A percentile compares a stretch with the other conserved stretches of the same genome.
Conservation (phyloP, 345 rosid genomes). For the Conringia planisiliqua region DNA sequence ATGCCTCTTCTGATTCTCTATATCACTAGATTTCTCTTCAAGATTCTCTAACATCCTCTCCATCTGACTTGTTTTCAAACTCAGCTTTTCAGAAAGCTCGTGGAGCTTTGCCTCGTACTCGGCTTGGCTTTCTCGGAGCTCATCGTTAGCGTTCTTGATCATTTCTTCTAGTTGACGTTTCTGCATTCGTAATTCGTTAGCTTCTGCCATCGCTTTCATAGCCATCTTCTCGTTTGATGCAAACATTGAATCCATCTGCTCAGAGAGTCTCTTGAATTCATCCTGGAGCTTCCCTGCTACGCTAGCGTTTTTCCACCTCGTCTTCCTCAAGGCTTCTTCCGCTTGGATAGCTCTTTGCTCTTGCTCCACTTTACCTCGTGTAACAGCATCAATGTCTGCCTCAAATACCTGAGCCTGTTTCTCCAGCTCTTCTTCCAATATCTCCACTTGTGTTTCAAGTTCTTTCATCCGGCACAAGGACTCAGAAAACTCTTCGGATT, state of each 20-base stretch:
- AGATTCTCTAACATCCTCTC: constrained; percentile 44
- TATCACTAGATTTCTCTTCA: constrained; percentile 48
- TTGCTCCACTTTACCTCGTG: constrained; percentile 57
- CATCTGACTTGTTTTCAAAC: constrained; percentile 43
- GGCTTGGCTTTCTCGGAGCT: constrained; percentile 44
- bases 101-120: constrained; percentile 51
- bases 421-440: constrained; percentile 71
- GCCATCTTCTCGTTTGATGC: constrained; percentile 86
- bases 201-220: constrained; percentile 69
- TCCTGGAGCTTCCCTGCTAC: constrained; percentile 83
- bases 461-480: constrained; percentile 49
- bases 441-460: constrained; percentile 46
- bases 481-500: constrained; percentile 41
- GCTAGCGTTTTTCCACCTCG: constrained; percentile 65
- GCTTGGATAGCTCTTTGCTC: constrained; percentile 86
- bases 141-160: constrained; percentile 53
- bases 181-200: constrained; percentile 52
- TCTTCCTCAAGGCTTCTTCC: constrained; percentile 66
- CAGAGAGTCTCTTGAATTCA: constrained; percentile 67
- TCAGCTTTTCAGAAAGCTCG: constrained; percentile 45
- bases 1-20: constrained; percentile 48
- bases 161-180: constrained; percentile 60
- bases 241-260: constrained; percentile 74
- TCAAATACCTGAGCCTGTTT: constrained; percentile 53
- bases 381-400: constrained; percentile 60